phyloP scores from a whole-genome alignment of 352 stramenopile genomes.

The Pythium vanterpoolii region DNA sequence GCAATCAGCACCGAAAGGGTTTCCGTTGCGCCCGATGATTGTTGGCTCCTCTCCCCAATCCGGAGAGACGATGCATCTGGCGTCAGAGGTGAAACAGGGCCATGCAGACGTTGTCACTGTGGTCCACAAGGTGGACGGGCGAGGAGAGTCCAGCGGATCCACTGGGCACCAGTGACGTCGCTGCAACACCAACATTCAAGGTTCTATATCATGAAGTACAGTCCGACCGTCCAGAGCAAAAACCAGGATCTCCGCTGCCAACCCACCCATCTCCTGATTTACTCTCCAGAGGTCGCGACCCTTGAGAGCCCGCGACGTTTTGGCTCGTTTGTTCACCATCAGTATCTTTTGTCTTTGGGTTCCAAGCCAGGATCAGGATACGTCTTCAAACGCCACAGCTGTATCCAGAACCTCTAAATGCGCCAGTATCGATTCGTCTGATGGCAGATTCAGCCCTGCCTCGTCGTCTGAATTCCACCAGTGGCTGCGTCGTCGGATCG shows the following conservation, averaged over 20 bases:
- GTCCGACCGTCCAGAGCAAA: not conserved
- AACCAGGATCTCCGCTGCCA: not conserved
- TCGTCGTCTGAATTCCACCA: too few species aligned
- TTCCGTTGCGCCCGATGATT: not conserved
- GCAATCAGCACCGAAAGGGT: not conserved
- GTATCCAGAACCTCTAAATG: not conserved
- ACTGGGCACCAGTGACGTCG: not conserved
- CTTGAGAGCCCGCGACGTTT: conserved; percentile 3
- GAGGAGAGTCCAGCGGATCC: not conserved
- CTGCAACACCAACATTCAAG: not conserved
- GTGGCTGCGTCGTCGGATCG: too few species aligned
- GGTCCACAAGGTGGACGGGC: not conserved
- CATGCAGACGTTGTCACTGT: not conserved
- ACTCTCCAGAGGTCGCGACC: conserved; percentile 11
- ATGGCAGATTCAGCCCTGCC: too few species aligned
- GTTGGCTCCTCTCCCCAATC: not conserved
- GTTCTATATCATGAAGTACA: conserved; percentile 8
- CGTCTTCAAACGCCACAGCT: not conserved
- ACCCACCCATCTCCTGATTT: not conserved
- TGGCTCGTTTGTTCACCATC: not conserved
- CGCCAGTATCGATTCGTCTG: not conserved
- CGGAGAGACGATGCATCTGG: conserved; percentile 6
- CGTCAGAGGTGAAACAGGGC: conserved; percentile 2
- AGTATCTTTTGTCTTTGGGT: not conserved
- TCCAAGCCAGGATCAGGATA: not conserved